Percentiles rank a stretch among this genome's conserved stretches.
Conservation (phyloP, 805 yeast species). For the Myxozyma geophila region DNA sequence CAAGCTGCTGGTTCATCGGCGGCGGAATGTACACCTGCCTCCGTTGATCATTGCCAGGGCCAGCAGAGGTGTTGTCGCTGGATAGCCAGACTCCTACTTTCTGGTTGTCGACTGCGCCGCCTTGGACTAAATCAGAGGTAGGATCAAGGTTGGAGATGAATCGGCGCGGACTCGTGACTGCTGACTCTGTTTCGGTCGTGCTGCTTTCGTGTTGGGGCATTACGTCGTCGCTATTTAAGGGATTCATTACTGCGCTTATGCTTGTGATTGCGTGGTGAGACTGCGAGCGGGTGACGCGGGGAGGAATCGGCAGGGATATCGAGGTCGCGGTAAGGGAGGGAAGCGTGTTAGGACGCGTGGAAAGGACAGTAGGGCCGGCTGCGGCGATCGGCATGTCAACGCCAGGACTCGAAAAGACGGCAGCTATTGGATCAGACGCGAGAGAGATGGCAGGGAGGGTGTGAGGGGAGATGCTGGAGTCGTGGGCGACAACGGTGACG, state of each 20-base stretch:
- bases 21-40: conserved; percentile 21
- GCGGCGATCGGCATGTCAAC: not conserved
- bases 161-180: conserved; percentile 21
- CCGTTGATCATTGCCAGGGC: conserved; percentile 13
- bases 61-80: conserved; percentile 9
- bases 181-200: conserved; percentile 19
- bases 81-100: conserved; percentile 38
- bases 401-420: not conserved
- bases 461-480: not conserved
- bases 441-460: not conserved
- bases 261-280: conserved; percentile 19
- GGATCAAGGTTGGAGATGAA: conserved; percentile 39
- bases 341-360: not conserved
- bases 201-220: conserved; percentile 22
- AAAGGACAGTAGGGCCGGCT: not conserved
- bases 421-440: not conserved
- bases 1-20: conserved; percentile 33
- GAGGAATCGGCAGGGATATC: not conserved
- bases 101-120: conserved; percentile 35
- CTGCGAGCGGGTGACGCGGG: not conserved
- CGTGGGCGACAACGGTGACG: not conserved
- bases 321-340: not conserved
- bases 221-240: conserved; percentile 23
- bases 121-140: conserved; percentile 36
- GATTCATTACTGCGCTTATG: conserved; percentile 24